A percentile compares a stretch with the other conserved stretches of the same genome.
Evolutionary conservation across 805 yeast species (phyloP).

Genomic region (Debaryomyces tyrocola): DNA sequence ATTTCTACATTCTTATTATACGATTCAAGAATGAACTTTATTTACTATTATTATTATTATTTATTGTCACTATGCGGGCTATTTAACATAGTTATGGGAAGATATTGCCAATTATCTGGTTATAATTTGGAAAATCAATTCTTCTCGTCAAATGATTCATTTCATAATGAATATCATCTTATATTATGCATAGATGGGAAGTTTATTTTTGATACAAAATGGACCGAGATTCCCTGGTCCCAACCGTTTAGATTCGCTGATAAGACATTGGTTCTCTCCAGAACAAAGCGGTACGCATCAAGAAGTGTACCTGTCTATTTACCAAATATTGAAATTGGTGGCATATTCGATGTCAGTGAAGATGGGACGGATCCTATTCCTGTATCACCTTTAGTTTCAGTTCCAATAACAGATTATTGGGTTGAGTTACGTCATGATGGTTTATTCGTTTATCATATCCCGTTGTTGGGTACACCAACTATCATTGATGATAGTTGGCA

Average conservation of each 20-base stretch:
- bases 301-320: constrained; percentile 22
- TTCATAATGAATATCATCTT: constrained; percentile 18
- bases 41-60: not conserved
- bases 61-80: not conserved
- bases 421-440: constrained; percentile 20
- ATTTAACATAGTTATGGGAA: not conserved
- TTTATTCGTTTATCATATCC: constrained; percentile 23
- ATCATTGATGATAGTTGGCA: constrained; percentile 22
- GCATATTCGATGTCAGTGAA: constrained; percentile 6
- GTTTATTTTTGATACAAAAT: constrained; percentile 16
- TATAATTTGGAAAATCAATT: constrained; percentile 28
- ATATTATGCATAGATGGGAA: constrained; percentile 31
- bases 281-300: constrained; percentile 21
- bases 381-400: constrained; percentile 25
- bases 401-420: constrained; percentile 26
- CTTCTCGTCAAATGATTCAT: constrained; percentile 3
- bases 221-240: constrained; percentile 27
- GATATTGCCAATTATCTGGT: constrained; percentile 14
- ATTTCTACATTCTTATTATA: too few relatives aligned
- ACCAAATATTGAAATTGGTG: constrained; percentile 30
- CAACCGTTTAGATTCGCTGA: constrained; percentile 8
- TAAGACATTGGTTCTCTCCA: constrained; percentile 14
- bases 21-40: too few relatives aligned
- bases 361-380: not conserved
- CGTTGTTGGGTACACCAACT: constrained; percentile 28